Evolutionary conservation across 2,329 filamentous ascomycete genomes (phyloP), one percentile per base, ranked within the genome.

Genomic region (Cytospora leucostoma): DNA sequence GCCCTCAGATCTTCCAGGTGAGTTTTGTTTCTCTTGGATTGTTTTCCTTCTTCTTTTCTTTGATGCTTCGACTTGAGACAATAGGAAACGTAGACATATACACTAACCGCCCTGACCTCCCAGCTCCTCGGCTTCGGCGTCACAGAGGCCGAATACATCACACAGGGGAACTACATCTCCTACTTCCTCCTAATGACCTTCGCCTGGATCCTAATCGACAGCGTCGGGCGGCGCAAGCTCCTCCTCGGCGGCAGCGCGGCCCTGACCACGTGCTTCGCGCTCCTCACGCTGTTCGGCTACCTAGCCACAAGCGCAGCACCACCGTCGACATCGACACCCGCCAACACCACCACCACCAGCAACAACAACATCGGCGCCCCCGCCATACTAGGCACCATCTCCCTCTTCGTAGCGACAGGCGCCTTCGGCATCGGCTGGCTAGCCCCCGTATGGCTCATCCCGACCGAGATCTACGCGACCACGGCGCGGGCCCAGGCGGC

Each of bases 141-240:
- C 40, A 74, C 73, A 4, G 74, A 73, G 17, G 80, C 84, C 1
- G 84, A 88, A 70, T 82, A 80, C 65, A 73, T 86, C 15, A 87
- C 84, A 0, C 78, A 86, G 53, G 83, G 78, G 34, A 88, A 88
- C 73, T 88, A 87, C 73, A 73, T 84, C 49, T 84, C 80, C 19
- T 88, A 88, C 72, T 83, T 87, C 69, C 67, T 82, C 56, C 79
- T 85, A 67, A 88, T 87, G 85, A 87, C 84, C 0, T 71, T 84
- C 11, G 83, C 84, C 5, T 88, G 84, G 84, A 71, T 85, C 19
- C 75, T 84, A 11, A 85, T 88, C 65, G 83, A 85, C 67, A 80
- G 79, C 1, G 72, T 84, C 2, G 84, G 84, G 10, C 79, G 84
- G 3, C 79, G 84, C 27, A 79, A 78, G 51, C 74, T 86, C 8